Percentiles rank a stretch among this genome's conserved stretches.
Conservation (phyloP, 495 filamentous ascomycete species). For the Extremus antarcticus region DNA sequence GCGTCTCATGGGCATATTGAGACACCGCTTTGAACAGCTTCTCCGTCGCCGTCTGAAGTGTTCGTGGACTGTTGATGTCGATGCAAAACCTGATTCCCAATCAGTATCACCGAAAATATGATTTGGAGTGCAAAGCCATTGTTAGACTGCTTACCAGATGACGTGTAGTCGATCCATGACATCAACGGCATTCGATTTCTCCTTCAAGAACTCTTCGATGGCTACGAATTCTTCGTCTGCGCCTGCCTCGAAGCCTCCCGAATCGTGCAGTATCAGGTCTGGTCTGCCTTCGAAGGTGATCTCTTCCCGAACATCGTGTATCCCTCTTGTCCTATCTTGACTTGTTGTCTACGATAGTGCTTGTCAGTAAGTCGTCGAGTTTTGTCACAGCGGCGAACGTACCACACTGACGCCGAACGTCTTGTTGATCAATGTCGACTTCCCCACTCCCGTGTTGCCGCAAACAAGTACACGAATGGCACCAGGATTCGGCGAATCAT, state of each 20-base stretch:
- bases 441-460: slow-evolving; percentile 30
- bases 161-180: slow-evolving; percentile 20
- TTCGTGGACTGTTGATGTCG: slow-evolving; percentile 24
- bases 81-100: slow-evolving; percentile 20
- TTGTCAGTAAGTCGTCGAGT: background rate
- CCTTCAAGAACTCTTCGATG: slow-evolving; percentile 19
- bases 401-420: slow-evolving; percentile 27
- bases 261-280: slow-evolving; percentile 25
- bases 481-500: slow-evolving; percentile 7
- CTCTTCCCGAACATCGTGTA: slow-evolving; percentile 20
- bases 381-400: background rate
- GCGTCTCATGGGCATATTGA: slow-evolving; percentile 19
- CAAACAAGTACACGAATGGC: slow-evolving; percentile 28
- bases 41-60: slow-evolving; percentile 21
- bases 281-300: slow-evolving; percentile 18
- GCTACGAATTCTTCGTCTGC: slow-evolving; percentile 16
- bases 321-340: slow-evolving; percentile 12
- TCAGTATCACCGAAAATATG: background rate
- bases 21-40: slow-evolving; percentile 23
- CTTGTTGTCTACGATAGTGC: slow-evolving; percentile 3
- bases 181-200: slow-evolving; percentile 15
- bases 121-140: background rate
- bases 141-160: slow-evolving; percentile 16
- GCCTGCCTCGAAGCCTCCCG: slow-evolving; percentile 26
- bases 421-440: slow-evolving; percentile 31